Conservation (phyloP, 768 basidiomycete genomes). For the Harrya chromipes region DNA sequence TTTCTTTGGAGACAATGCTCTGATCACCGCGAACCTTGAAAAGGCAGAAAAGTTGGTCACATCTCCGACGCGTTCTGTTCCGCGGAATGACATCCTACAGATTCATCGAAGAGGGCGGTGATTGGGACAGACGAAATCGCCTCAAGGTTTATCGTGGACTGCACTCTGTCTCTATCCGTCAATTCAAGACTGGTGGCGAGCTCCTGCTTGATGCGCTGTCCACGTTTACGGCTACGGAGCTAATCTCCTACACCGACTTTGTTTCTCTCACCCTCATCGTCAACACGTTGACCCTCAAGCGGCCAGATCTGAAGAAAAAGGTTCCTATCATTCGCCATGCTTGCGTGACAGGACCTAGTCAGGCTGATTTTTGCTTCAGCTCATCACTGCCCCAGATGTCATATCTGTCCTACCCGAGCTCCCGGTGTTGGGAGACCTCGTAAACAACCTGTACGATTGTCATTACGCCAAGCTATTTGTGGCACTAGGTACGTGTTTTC, state of each 20-base stretch:
- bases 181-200: slow-evolving; percentile 82
- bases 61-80: neutral
- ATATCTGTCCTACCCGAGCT: slow-evolving; percentile 79
- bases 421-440: slow-evolving; percentile 77
- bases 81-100: slow-evolving; percentile 35
- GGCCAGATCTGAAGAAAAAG: slow-evolving; percentile 91
- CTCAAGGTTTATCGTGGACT: slow-evolving; percentile 94
- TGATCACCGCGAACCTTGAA: slow-evolving; percentile 68
- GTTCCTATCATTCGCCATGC: slow-evolving; percentile 34
- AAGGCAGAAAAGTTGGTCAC: slow-evolving; percentile 74
- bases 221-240: slow-evolving; percentile 91
- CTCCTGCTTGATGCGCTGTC: slow-evolving; percentile 88
- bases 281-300: slow-evolving; percentile 68
- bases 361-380: slow-evolving; percentile 40
- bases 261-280: slow-evolving; percentile 81
- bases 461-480: slow-evolving; percentile 95
- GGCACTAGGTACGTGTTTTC: slow-evolving; percentile 61
- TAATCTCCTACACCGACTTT: slow-evolving; percentile 87
- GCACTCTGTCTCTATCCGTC: slow-evolving; percentile 82
- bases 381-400: slow-evolving; percentile 86
- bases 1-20: slow-evolving; percentile 77
- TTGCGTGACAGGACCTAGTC: neutral
- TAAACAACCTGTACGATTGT: slow-evolving; percentile 86
- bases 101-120: slow-evolving; percentile 91
- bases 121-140: slow-evolving; percentile 96